A percentile compares a stretch with the other conserved stretches of the same genome.
phyloP scores from a whole-genome alignment of 2,329 filamentous ascomycete species.

The Xylaria polymorpha region DNA sequence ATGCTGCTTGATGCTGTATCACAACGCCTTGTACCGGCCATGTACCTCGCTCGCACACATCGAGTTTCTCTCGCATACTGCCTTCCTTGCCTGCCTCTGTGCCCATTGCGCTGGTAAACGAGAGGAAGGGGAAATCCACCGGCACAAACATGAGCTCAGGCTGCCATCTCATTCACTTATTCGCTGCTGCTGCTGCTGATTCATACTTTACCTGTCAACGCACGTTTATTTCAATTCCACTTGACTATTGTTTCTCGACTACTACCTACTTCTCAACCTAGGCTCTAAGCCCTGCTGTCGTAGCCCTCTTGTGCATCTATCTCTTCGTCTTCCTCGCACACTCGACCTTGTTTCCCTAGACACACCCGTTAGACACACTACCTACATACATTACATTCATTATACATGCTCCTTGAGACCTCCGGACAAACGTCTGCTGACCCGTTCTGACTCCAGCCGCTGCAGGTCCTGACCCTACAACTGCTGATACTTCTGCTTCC shows the following conservation, averaged over 20 bases:
- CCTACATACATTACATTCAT: slow-evolving; percentile 18
- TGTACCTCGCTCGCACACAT: slow-evolving; percentile 38
- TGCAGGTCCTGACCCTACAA: slow-evolving; percentile 41
- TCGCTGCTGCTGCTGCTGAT: slow-evolving; percentile 30
- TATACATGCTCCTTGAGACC: slow-evolving; percentile 17
- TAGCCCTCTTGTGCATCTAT: slow-evolving; percentile 22
- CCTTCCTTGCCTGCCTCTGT: slow-evolving; percentile 22
- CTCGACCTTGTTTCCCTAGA: slow-evolving; percentile 9
- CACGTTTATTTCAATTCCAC: slow-evolving; percentile 26
- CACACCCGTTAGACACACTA: slow-evolving; percentile 4
- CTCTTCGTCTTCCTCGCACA: slow-evolving; percentile 18
- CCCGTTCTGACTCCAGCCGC: slow-evolving; percentile 40
- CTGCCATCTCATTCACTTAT: slow-evolving; percentile 26
- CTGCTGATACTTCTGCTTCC: slow-evolving; percentile 38
- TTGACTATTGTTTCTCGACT: slow-evolving; percentile 14
- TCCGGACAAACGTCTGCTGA: slow-evolving; percentile 42
- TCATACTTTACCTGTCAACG: slow-evolving; percentile 31
- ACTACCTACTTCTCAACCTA: slow-evolving; percentile 18
- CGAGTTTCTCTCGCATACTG: slow-evolving; percentile 23
- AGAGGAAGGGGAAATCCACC: slow-evolving; percentile 28
- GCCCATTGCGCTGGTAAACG: slow-evolving; percentile 21
- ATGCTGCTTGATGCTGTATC: slow-evolving; percentile 39
- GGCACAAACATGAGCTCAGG: slow-evolving; percentile 27
- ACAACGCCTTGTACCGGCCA: slow-evolving; percentile 46
- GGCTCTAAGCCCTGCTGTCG: slow-evolving; percentile 25